Base-by-base conservation (phyloP, 129 eudicot species). In the Calendula officinalis region DNA sequence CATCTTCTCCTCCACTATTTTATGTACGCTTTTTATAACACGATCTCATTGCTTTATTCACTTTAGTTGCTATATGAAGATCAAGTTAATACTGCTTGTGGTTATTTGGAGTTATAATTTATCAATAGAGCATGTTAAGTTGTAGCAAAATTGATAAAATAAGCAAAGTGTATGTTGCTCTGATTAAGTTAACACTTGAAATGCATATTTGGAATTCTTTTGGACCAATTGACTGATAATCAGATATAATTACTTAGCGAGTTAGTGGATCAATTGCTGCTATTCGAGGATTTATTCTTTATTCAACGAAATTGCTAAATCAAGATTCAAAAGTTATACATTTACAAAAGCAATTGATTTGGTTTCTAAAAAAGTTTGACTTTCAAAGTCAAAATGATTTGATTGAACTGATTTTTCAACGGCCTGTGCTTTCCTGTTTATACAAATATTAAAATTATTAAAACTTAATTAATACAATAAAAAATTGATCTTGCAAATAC, bases 121-220 rank as follows among this genome's bases (percentile, higher is more conserved):
- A 38, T 56, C 46, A 6, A 12, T 43, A 3, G 30, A 15, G 43
- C 16, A 14, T 48, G 69, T 17, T 64, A 30, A 44, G 9, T 30
- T 43, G n/a, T n/a, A n/a, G n/a, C n/a, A n/a, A n/a, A n/a, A n/a
- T n/a, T n/a, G n/a, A n/a, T n/a, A n/a, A n/a, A 61, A 16, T 59
- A 35, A 16, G 43, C 17, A 3, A 16, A 55, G 41, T 8, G 41
- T 59, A 9, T 54, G 35, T 6, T 59, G 12, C 5, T 49, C 39
- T 38, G 43, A 48, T 70, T 53, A 13, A 49, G 5, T 47, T 14
- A 22, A 14, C 41, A 49, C 5, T 62, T 3, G 49, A 59, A 47
- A 36, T 69, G 57, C 12, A 9, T 48, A 38, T 49, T 3, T 10
- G n/a, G 68, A 46, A 43, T 70, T 60, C 13, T 11, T 38, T 69